Evolutionary conservation across 441 rosid genomes (phyloP).

Genomic region (Croton laevigatus): DNA sequence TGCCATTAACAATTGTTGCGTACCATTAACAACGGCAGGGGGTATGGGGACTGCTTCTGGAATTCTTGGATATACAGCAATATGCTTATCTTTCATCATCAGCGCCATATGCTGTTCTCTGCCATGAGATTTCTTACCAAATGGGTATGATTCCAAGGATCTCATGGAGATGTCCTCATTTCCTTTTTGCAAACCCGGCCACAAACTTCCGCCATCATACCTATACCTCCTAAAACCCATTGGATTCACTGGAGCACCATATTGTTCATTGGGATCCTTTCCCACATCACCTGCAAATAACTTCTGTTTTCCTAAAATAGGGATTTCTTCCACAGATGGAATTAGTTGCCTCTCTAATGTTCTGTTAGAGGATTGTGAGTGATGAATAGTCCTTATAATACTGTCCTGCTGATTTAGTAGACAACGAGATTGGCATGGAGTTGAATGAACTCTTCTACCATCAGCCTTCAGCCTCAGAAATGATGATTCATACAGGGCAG

Average conservation of each 20-base stretch:
- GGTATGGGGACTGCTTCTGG: slow-evolving; percentile 26
- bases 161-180: slow-evolving; percentile 26
- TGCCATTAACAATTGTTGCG: slow-evolving; percentile 26
- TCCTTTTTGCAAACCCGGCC: slow-evolving; percentile 32
- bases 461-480: slow-evolving; percentile 31
- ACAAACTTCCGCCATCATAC: slow-evolving; percentile 27
- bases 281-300: slow-evolving; percentile 25
- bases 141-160: slow-evolving; percentile 31
- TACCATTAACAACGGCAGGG: slow-evolving; percentile 19
- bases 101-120: slow-evolving; percentile 26
- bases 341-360: slow-evolving; percentile 24
- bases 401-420: slow-evolving; percentile 37
- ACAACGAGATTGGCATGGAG: slow-evolving; percentile 33
- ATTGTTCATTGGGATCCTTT: slow-evolving; percentile 25
- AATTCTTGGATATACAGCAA: slow-evolving; percentile 26
- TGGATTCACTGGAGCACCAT: slow-evolving; percentile 23
- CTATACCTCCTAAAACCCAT: slow-evolving; percentile 28
- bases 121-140: slow-evolving; percentile 23
- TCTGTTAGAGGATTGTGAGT: slow-evolving; percentile 31
- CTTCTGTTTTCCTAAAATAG: slow-evolving; percentile 27
- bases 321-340: slow-evolving; percentile 26
- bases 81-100: slow-evolving; percentile 25
- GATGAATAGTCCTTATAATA: slow-evolving; percentile 22
- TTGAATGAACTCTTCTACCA: slow-evolving; percentile 27
- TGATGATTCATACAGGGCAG: slow-evolving; percentile 27